Conservation (phyloP, 2,329 filamentous ascomycete genomes). For the Phialocephala subalpina region DNA sequence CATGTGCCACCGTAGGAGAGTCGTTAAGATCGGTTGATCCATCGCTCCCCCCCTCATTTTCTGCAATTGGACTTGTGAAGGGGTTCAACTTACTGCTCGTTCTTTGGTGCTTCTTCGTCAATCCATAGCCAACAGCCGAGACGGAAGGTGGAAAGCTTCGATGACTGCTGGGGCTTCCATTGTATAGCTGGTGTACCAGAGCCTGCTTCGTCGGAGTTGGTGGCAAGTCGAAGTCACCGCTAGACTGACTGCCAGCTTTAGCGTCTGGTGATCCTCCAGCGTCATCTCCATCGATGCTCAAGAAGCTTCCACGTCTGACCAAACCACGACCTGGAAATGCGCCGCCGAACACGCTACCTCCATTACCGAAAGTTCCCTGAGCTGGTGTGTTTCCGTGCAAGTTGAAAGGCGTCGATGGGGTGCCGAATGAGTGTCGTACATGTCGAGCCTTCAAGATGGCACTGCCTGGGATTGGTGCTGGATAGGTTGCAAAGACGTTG, state of each 20-base stretch:
- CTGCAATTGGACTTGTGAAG: slow-evolving; percentile 39
- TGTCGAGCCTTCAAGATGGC: slow-evolving; percentile 67
- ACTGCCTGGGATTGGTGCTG: slow-evolving; percentile 63
- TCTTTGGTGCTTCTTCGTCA: slow-evolving; percentile 40
- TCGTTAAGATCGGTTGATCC: slow-evolving; percentile 41
- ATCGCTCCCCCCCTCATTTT: slow-evolving; percentile 41
- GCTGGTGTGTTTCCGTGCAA: slow-evolving; percentile 55
- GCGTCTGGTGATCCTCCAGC: slow-evolving; percentile 56
- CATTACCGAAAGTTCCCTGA: slow-evolving; percentile 60
- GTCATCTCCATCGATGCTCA: slow-evolving; percentile 79
- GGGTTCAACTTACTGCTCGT: slow-evolving; percentile 47
- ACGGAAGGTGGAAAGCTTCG: slow-evolving; percentile 37
- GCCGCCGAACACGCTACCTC: slow-evolving; percentile 68
- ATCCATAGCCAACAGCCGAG: slow-evolving; percentile 37
- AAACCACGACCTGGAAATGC: slow-evolving; percentile 53
- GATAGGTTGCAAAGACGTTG: slow-evolving; percentile 73
- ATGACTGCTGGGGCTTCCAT: slow-evolving; percentile 42
- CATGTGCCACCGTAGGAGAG: slow-evolving; percentile 45
- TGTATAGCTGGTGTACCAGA: slow-evolving; percentile 43
- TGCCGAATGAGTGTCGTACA: slow-evolving; percentile 77
- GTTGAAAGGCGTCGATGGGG: slow-evolving; percentile 84
- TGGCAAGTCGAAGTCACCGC: slow-evolving; percentile 77
- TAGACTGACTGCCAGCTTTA: slow-evolving; percentile 64
- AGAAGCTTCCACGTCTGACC: slow-evolving; percentile 69
- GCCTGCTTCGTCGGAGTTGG: slow-evolving; percentile 89